Conservation (phyloP, 2,329 filamentous ascomycete genomes). For the Colletotrichum paranaense region DNA sequence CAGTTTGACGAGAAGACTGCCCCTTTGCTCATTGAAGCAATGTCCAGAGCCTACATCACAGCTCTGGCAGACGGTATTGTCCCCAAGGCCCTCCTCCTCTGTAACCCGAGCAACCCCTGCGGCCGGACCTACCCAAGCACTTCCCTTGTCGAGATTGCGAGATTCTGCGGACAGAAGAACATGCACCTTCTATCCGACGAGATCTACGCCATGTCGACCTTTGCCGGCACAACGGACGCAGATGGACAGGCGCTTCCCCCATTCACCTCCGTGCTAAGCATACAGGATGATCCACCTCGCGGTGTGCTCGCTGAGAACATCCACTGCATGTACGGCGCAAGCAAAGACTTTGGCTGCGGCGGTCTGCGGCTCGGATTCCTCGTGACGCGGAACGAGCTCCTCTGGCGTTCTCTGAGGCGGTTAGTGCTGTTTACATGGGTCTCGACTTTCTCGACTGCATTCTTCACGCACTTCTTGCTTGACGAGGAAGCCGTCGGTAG, state of each 20-base stretch:
- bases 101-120: constrained; percentile 19
- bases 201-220: constrained; percentile 19
- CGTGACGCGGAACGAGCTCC: constrained; percentile 4
- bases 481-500: not conserved
- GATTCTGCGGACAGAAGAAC: constrained; percentile 3
- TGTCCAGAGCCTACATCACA: not conserved
- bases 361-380: constrained; percentile 16
- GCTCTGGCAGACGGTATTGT: not conserved
- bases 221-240: not conserved
- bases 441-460: not conserved
- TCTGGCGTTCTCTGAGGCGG: not conserved
- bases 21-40: not conserved
- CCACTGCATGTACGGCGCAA: constrained; percentile 17
- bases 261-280: constrained; percentile 21
- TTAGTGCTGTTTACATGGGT: not conserved
- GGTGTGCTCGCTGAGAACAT: constrained; percentile 4
- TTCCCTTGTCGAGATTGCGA: not conserved
- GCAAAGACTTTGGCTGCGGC: constrained; percentile 23
- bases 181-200: constrained; percentile 20
- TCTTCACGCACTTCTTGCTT: not conserved
- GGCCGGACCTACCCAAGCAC: constrained; percentile 1
- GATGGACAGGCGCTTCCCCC: not conserved
- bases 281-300: not conserved
- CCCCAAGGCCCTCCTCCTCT: constrained; percentile 9
- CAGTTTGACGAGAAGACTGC: not conserved